Evolutionary conservation across 1,139 yeast genomes (phyloP).

Genomic region (Magnusiomyces tetraspermus): DNA sequence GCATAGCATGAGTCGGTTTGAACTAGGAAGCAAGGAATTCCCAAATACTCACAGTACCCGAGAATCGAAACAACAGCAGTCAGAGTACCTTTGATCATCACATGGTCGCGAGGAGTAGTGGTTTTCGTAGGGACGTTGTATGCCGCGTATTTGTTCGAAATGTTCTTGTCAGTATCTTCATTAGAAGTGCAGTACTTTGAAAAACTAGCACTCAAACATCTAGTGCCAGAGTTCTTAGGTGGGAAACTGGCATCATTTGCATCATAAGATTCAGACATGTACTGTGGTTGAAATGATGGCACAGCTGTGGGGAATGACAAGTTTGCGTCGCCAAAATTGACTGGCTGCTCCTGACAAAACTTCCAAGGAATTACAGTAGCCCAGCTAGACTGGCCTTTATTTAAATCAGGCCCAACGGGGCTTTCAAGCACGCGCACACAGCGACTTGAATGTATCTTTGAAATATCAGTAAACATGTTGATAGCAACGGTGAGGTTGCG

Average conservation of each 20-base stretch:
- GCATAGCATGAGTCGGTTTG: background rate
- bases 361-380: constrained; percentile 2
- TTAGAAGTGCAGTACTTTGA: background rate
- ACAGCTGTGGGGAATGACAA: background rate
- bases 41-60: constrained; percentile 1
- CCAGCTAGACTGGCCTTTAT: constrained; percentile 1
- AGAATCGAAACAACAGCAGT: background rate
- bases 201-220: background rate
- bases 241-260: background rate
- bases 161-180: background rate
- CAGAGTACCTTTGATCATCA: background rate
- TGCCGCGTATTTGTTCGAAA: background rate
- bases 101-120: background rate
- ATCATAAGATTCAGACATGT: too few species aligned
- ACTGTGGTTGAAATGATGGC: background rate
- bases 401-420: background rate
- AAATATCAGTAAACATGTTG: background rate
- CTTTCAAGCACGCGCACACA: background rate
- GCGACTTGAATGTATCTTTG: background rate
- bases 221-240: background rate
- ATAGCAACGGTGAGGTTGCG: background rate
- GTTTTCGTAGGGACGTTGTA: background rate
- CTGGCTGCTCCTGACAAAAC: background rate
- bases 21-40: constrained; percentile 2
- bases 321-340: background rate